Percentiles rank a stretch among this genome's conserved stretches.
These are phyloP conservation scores for Bipolaris gigantea DNA, from an alignment of 2,329 filamentous ascomycete species.

Conservation along the genomic window DNA sequence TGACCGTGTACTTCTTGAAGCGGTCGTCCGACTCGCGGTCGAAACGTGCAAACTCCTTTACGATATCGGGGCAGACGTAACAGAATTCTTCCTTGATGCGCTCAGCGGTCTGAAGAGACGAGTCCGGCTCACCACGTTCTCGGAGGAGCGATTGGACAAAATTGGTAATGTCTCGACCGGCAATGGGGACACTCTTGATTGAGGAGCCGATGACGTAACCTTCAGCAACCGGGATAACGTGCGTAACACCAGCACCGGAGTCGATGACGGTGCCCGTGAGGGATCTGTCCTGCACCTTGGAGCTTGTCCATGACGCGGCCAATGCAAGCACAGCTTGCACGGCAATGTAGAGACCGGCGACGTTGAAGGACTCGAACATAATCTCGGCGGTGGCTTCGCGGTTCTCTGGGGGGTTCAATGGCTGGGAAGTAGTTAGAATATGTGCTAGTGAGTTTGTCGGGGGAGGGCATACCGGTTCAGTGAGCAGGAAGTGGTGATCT, in stretches of 20 bases:
- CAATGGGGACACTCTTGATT: slow-evolving; percentile 98
- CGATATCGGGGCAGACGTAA: slow-evolving; percentile 97
- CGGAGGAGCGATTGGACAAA: slow-evolving; percentile 96
- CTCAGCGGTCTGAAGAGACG: slow-evolving; percentile 94
- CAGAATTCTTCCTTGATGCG: slow-evolving; percentile 99
- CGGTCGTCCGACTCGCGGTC: slow-evolving; percentile 84
- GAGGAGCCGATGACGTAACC: slow-evolving; percentile 98
- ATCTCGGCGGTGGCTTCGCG: slow-evolving; percentile 99
- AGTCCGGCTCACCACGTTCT: slow-evolving; percentile 95
- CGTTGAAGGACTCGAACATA: slow-evolving; percentile 99
- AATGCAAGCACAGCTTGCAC: slow-evolving; percentile 96
- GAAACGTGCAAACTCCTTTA: slow-evolving; percentile 95
- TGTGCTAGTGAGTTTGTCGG: not conserved
- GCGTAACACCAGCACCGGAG: slow-evolving; percentile 96
- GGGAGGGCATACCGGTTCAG: slow-evolving; percentile 74
- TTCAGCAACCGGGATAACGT: slow-evolving; percentile 97
- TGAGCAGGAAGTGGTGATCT: slow-evolving; percentile 97
- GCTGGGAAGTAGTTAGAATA: slow-evolving; percentile 56
- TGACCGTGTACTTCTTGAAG: slow-evolving; percentile 87
- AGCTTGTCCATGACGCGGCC: slow-evolving; percentile 97
- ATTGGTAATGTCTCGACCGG: slow-evolving; percentile 96
- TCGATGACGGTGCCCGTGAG: slow-evolving; percentile 98
- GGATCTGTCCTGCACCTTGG: slow-evolving; percentile 94
- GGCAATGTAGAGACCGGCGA: slow-evolving; percentile 96
- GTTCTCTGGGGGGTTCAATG: slow-evolving; percentile 96